Conservation (phyloP, 257 asterid genomes). For the Solanum pennellii region DNA sequence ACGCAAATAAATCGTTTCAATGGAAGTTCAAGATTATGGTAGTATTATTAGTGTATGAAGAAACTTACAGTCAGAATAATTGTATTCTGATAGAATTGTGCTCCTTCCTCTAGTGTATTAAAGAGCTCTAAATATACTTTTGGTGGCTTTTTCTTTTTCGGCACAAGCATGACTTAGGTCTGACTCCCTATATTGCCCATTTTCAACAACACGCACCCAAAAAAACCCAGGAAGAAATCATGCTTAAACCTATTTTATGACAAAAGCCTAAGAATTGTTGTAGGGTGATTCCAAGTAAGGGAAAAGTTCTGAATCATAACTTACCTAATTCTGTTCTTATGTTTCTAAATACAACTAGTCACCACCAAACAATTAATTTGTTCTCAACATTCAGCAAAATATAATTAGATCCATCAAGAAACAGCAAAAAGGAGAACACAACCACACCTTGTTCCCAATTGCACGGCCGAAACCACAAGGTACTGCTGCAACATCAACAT, state of each 20-base stretch:
- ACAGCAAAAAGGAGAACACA: background rate
- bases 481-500: slow-evolving; percentile 95
- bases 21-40: background rate
- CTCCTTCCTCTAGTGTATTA: background rate
- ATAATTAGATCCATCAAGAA: background rate
- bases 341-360: background rate
- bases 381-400: background rate
- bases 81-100: background rate
- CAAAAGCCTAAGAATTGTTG: background rate
- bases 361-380: background rate
- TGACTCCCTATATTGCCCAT: background rate
- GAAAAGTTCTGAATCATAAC: background rate
- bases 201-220: background rate
- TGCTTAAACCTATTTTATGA: background rate
- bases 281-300: background rate
- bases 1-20: background rate
- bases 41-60: background rate
- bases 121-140: background rate
- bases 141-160: background rate
- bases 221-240: background rate
- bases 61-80: background rate
- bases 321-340: background rate
- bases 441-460: slow-evolving; percentile 79
- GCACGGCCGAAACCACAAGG: slow-evolving; percentile 98
- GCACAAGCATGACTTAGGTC: background rate